Percentiles rank a stretch among this genome's conserved stretches.
Conservation (phyloP, 1,284 basidiomycete species). For the Paramarasmius palmivorus region DNA sequence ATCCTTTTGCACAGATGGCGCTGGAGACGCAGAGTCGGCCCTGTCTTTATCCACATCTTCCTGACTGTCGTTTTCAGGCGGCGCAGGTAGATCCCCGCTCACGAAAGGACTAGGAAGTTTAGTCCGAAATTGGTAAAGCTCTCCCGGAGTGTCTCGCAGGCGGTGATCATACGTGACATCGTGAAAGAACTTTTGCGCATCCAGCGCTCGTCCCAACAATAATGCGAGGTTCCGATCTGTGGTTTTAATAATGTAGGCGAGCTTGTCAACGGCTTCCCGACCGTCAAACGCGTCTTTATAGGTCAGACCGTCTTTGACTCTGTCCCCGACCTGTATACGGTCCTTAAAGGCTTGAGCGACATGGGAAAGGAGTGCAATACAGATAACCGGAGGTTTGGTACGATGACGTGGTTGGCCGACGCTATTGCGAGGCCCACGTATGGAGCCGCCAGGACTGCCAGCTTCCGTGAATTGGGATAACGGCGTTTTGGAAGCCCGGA, state of each 20-base stretch:
- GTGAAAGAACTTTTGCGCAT: slow-evolving; percentile 99
- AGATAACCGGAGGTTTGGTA: slow-evolving; percentile 75
- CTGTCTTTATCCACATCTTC: slow-evolving; percentile 26
- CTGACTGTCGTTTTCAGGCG: not conserved
- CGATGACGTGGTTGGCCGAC: slow-evolving; percentile 49
- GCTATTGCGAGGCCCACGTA: slow-evolving; percentile 2
- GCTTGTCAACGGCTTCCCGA: slow-evolving; percentile 93
- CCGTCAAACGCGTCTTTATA: slow-evolving; percentile 98
- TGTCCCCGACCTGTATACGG: slow-evolving; percentile 76
- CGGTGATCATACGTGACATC: slow-evolving; percentile 99
- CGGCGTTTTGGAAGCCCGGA: slow-evolving; percentile 37
- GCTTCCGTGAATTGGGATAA: slow-evolving; percentile 37
- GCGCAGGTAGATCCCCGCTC: slow-evolving; percentile 64
- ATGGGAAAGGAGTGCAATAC: slow-evolving; percentile 92
- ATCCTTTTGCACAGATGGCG: slow-evolving; percentile 37
- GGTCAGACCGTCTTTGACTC: slow-evolving; percentile 91
- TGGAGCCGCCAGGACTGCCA: not conserved
- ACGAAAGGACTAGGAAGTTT: slow-evolving; percentile 77
- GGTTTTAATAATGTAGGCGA: slow-evolving; percentile 97
- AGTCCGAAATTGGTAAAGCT: slow-evolving; percentile 91
- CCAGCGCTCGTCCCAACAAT: slow-evolving; percentile 90
- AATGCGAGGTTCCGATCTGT: slow-evolving; percentile 96
- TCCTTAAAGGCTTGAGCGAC: slow-evolving; percentile 93
- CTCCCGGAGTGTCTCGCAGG: slow-evolving; percentile 84
- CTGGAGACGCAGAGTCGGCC: slow-evolving; percentile 38